Conservation (phyloP, 1,139 yeast species). For the Entelexis sorbosivorans region DNA sequence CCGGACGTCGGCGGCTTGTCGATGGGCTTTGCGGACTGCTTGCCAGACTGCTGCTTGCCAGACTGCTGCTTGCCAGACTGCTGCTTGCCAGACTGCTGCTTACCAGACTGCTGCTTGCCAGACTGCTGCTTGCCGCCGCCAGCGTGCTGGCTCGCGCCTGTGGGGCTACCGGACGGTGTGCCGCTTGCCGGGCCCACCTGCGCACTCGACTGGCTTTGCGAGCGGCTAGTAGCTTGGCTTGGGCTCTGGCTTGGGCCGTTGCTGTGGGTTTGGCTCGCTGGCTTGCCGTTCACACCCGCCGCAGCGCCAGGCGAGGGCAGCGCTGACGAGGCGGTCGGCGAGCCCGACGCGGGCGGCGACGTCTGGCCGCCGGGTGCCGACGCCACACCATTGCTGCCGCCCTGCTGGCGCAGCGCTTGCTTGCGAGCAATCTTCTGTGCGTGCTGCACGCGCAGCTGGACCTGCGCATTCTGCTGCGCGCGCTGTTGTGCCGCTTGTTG, state of each 20-base stretch:
- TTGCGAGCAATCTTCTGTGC: slow-evolving; percentile 15
- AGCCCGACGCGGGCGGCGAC: not conserved
- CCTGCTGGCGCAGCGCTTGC: slow-evolving; percentile 14
- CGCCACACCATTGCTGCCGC: not conserved
- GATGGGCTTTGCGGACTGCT: not conserved
- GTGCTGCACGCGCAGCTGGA: slow-evolving; percentile 15
- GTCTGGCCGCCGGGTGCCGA: not conserved
- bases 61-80: not conserved
- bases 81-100: not conserved
- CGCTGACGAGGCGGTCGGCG: not conserved
- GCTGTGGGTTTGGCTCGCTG: not conserved
- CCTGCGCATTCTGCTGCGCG: slow-evolving; percentile 9
- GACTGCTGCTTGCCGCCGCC: not conserved
- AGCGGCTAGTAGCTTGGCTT: not conserved
- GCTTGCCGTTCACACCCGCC: not conserved
- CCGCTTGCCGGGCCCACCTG: not conserved
- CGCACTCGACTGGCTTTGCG: not conserved
- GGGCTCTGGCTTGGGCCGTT: too few relatives aligned
- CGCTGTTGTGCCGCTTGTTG: slow-evolving; percentile 15
- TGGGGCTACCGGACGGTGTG: too few relatives aligned
- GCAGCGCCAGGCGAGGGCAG: too few relatives aligned
- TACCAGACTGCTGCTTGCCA: not conserved
- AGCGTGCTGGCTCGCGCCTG: too few relatives aligned
- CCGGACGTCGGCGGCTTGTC: not conserved
- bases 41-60: not conserved